phyloP scores from a whole-genome alignment of 495 filamentous ascomycete genomes.

The Clohesyomyces aquaticus region DNA sequence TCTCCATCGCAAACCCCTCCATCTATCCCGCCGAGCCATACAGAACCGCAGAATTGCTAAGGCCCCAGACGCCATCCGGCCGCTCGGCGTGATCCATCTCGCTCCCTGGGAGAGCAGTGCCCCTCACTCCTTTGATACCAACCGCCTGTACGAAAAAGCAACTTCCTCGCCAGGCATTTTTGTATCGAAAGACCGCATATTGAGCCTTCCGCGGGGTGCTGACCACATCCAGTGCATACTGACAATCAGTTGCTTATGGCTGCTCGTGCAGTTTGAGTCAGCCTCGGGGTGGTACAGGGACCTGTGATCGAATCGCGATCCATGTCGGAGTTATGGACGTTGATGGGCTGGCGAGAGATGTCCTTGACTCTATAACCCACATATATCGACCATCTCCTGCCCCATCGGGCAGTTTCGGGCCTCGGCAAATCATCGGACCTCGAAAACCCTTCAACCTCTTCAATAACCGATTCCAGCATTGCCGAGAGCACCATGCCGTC shows the following conservation, averaged over 20 bases:
- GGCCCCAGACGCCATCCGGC: conserved; percentile 1
- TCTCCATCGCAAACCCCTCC: conserved; percentile 16
- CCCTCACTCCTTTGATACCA: neutral
- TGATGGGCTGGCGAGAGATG: no score
- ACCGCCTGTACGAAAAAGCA: neutral
- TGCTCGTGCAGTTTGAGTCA: neutral
- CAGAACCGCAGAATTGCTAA: conserved; percentile 16
- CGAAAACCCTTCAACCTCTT: no score
- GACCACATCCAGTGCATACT: no score
- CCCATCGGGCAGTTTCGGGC: no score
- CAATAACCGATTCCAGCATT: no score
- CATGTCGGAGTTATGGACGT: neutral
- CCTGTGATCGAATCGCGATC: neutral
- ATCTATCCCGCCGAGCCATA: conserved; percentile 16
- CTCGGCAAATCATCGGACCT: no score
- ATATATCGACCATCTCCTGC: no score
- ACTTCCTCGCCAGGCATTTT: neutral
- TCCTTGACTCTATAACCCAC: no score
- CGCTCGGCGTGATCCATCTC: neutral
- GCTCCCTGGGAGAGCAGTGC: neutral
- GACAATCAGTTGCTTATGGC: neutral
- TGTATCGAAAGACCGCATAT: neutral
- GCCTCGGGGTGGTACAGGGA: conserved; percentile 3
- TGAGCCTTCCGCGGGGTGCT: neutral
- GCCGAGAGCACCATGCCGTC: no score